A percentile compares a stretch with the other conserved stretches of the same genome.
phyloP scores from a whole-genome alignment of 2,329 filamentous ascomycete species.

The Nigrospora osmanthi region DNA sequence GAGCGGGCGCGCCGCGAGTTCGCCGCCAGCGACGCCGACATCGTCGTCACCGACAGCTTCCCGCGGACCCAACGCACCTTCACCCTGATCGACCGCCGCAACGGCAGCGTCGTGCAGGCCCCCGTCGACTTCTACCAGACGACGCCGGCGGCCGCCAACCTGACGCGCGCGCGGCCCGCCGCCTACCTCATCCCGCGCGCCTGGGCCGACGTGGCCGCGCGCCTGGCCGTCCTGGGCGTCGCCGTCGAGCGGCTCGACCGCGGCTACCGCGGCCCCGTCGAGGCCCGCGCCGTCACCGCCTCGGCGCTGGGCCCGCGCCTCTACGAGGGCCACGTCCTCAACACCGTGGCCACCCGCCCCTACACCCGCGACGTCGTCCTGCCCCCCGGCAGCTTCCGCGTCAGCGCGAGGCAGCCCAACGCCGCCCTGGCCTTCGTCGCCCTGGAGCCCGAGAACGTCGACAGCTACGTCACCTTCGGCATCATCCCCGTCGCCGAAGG shows the following conservation, averaged over 20 bases:
- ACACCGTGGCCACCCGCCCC: constrained; percentile 12
- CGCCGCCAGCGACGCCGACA: constrained; percentile 12
- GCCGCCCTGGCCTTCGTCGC: constrained; percentile 17
- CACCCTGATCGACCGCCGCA: constrained; percentile 13
- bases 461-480: constrained; percentile 18
- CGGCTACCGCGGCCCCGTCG: constrained; percentile 13
- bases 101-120: constrained; percentile 11
- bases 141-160: constrained; percentile 13
- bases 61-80: constrained; percentile 11
- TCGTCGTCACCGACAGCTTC: constrained; percentile 15
- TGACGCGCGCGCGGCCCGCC: constrained; percentile 13
- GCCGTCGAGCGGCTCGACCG: constrained; percentile 12
- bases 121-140: constrained; percentile 14
- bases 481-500: constrained; percentile 12
- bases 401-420: constrained; percentile 16
- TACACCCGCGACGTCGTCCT: constrained; percentile 8
- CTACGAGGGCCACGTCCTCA: constrained; percentile 16
- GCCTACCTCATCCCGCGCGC: constrained; percentile 16
- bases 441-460: constrained; percentile 18
- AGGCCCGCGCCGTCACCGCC: constrained; percentile 11
- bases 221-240: constrained; percentile 12
- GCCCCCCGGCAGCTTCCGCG: constrained; percentile 13
- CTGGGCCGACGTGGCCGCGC: constrained; percentile 13
- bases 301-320: constrained; percentile 9
- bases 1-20: constrained; percentile 13